Conservation (phyloP, 805 yeast species). For the Yarrowia bubula region DNA sequence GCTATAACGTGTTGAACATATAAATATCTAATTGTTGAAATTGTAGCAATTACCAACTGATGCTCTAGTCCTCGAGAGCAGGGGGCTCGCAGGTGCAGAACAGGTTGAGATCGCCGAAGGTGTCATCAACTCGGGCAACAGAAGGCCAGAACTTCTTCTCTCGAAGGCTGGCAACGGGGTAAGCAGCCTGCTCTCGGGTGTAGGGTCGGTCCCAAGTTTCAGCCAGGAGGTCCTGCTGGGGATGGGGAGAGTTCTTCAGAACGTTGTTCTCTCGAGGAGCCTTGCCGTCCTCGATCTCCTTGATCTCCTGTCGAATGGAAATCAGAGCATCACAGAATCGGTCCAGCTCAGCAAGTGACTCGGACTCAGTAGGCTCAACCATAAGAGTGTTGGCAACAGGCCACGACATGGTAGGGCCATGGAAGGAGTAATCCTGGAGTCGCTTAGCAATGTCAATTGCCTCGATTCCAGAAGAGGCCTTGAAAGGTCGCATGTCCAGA, state of each 20-base stretch:
- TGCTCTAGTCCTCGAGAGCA: constrained; percentile 28
- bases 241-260: constrained; percentile 89
- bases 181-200: constrained; percentile 90
- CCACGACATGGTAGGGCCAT: constrained; percentile 98
- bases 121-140: constrained; percentile 88
- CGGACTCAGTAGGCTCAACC: constrained; percentile 98
- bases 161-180: constrained; percentile 74
- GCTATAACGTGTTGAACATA: constrained; percentile 13
- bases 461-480: constrained; percentile 69
- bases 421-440: constrained; percentile 97
- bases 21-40: constrained; percentile 4
- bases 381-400: constrained; percentile 96
- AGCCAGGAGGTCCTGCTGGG: constrained; percentile 70
- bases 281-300: constrained; percentile 62
- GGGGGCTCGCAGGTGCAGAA: constrained; percentile 73
- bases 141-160: constrained; percentile 91
- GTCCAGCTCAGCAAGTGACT: constrained; percentile 81
- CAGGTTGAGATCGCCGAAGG: constrained; percentile 88
- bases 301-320: constrained; percentile 78
- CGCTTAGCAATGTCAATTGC: constrained; percentile 97
- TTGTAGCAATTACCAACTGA: background rate
- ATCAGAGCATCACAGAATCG: constrained; percentile 87
- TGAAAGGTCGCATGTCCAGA: constrained; percentile 82
- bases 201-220: constrained; percentile 87
- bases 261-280: constrained; percentile 51